Conservation (phyloP, 768 basidiomycete genomes). For the Russula emetica region DNA sequence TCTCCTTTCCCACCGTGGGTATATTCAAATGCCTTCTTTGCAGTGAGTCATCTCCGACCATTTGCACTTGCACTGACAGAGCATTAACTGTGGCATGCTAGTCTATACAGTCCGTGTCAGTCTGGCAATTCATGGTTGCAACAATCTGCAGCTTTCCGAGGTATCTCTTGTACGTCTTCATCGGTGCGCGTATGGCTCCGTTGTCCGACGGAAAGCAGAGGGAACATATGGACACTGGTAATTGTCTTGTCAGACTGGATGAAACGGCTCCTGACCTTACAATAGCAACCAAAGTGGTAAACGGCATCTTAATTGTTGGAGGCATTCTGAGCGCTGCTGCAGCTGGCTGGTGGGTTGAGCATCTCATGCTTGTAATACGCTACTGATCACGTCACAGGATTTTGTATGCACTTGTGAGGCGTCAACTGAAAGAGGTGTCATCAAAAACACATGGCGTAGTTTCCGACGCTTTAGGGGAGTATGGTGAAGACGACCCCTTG, state of each 20-base stretch:
- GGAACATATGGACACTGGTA: constrained; percentile 71
- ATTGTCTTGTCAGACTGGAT: constrained; percentile 28
- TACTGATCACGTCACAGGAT: constrained; percentile 42
- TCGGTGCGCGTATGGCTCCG: constrained; percentile 68
- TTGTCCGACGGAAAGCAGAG: constrained; percentile 75
- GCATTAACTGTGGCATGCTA: constrained; percentile 30
- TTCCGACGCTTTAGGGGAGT: constrained; percentile 56
- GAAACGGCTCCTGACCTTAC: constrained; percentile 1
- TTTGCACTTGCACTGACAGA: constrained; percentile 6
- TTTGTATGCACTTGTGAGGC: constrained; percentile 61
- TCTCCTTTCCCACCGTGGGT: constrained; percentile 87
- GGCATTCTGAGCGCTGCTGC: constrained; percentile 56
- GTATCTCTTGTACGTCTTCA: constrained; percentile 66
- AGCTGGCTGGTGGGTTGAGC: constrained; percentile 58
- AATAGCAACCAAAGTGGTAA: constrained; percentile 61
- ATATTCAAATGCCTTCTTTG: constrained; percentile 77
- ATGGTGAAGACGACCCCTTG: constrained; percentile 57
- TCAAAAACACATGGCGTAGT: constrained; percentile 51
- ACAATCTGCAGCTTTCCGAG: constrained; percentile 71
- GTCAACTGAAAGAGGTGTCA: constrained; percentile 46
- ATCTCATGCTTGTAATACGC: not conserved
- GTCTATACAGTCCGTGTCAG: constrained; percentile 68
- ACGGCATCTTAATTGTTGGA: constrained; percentile 52
- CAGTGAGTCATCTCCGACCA: constrained; percentile 44
- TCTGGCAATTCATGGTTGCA: constrained; percentile 74